These are phyloP conservation scores for Dictyophora rubrovolvata DNA, from an alignment of 768 basidiomycete species.

Conservation along the genomic window DNA sequence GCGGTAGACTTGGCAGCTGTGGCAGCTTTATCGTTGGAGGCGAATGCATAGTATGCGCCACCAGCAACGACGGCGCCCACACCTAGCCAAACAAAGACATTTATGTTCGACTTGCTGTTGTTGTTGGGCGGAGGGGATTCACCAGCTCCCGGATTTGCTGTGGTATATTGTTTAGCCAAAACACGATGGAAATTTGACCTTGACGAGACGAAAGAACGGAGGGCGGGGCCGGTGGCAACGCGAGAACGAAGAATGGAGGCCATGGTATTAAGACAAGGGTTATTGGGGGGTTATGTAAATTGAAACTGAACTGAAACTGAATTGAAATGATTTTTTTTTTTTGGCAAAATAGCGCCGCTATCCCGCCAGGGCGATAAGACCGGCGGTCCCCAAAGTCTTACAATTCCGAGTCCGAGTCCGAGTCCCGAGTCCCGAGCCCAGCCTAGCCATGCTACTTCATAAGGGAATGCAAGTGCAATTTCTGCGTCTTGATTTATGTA, in stretches of 20 bases:
- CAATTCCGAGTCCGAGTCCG: no score
- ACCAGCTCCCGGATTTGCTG: background rate
- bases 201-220: background rate
- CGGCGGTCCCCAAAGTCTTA: no score
- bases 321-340: no score
- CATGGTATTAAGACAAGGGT: no score
- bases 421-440: no score
- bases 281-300: no score
- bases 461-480: no score
- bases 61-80: constrained; percentile 46
- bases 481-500: no score
- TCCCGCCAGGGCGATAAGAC: no score
- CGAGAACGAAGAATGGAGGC: constrained; percentile 3
- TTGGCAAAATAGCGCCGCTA: no score
- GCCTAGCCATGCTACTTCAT: no score
- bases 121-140: background rate
- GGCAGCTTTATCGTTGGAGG: constrained; percentile 32
- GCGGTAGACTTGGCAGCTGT: constrained; percentile 50
- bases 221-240: background rate
- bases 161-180: background rate
- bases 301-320: no score
- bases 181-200: background rate
- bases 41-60: constrained; percentile 53
- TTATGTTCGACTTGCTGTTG: constrained; percentile 34
- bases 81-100: constrained; percentile 52